A percentile compares a stretch with the other conserved stretches of the same genome.
Evolutionary conservation across 2,329 filamentous ascomycete species (phyloP).

Genomic region (Neophaeococcomyces mojaviensis): DNA sequence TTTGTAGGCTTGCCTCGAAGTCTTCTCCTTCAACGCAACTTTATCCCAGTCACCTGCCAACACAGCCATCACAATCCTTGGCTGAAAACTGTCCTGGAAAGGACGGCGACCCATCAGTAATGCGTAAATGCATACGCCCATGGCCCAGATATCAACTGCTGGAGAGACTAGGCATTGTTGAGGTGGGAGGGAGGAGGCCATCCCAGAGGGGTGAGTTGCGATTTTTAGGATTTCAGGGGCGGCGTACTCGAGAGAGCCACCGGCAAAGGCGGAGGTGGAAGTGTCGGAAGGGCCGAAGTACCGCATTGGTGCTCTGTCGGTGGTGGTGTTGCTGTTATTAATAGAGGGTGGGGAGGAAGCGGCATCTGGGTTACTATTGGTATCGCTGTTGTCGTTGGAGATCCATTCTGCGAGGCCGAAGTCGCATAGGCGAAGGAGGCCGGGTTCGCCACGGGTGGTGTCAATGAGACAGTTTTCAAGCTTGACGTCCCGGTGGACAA

Average conservation of each 20-base stretch:
- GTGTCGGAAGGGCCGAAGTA: slow-evolving; percentile 50
- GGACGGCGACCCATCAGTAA: slow-evolving; percentile 55
- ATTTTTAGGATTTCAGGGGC: slow-evolving; percentile 41
- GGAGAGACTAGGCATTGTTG: slow-evolving; percentile 34
- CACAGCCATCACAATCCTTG: slow-evolving; percentile 53
- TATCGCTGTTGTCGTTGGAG: slow-evolving; percentile 46
- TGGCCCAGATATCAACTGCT: slow-evolving; percentile 60
- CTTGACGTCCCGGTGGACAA: slow-evolving; percentile 62
- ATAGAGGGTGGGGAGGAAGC: slow-evolving; percentile 1
- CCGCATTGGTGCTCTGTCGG: slow-evolving; percentile 40
- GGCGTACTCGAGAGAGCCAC: slow-evolving; percentile 52
- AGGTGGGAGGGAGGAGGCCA: not conserved
- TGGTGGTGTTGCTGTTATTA: slow-evolving; percentile 32
- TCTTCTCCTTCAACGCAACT: slow-evolving; percentile 16
- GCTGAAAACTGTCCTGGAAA: slow-evolving; percentile 54
- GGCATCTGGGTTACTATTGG: slow-evolving; percentile 39
- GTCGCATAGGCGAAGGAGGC: slow-evolving; percentile 56
- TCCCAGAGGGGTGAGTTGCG: not conserved
- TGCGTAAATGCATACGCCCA: slow-evolving; percentile 56
- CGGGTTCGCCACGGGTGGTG: slow-evolving; percentile 38
- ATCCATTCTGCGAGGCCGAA: slow-evolving; percentile 65
- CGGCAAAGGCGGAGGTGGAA: slow-evolving; percentile 45
- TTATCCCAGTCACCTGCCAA: slow-evolving; percentile 51
- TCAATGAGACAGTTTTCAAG: slow-evolving; percentile 62
- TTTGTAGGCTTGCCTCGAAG: slow-evolving; percentile 39